A percentile compares a stretch with the other conserved stretches of the same genome.
phyloP scores from a whole-genome alignment of 1,284 basidiomycete species.

The Takashimella tepidaria region DNA sequence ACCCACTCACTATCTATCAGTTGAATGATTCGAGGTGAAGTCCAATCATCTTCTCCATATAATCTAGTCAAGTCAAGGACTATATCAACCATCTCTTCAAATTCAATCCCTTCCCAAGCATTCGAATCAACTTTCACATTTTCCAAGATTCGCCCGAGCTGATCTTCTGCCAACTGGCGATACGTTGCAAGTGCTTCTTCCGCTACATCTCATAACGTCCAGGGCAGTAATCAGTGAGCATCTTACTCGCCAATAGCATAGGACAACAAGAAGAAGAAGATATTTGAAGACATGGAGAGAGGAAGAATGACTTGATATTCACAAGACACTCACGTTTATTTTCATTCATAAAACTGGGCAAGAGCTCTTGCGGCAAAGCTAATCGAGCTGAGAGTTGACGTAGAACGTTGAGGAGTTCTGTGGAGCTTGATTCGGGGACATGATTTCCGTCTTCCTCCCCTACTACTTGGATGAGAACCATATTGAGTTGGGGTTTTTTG shows the following conservation, averaged over 20 bases:
- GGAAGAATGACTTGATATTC: no score
- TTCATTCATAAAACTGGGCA: conserved; percentile 22
- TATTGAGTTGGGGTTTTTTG: no score
- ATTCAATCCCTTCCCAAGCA: conserved; percentile 16
- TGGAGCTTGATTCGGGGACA: background rate
- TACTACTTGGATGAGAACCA: background rate
- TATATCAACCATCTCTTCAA: conserved; percentile 23
- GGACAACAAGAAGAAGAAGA: no score
- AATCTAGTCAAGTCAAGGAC: conserved; percentile 22
- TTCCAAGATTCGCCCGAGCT: background rate
- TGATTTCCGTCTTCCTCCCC: background rate
- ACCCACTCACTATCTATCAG: conserved; percentile 26
- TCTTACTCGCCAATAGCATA: background rate
- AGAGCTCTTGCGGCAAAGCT: conserved; percentile 25
- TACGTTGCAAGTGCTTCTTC: conserved; percentile 7
- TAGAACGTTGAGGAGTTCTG: conserved; percentile 15
- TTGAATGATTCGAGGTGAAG: conserved; percentile 12
- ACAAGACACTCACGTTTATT: conserved; percentile 22
- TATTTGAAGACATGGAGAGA: no score
- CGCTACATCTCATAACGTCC: conserved; percentile 8
- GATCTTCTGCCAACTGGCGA: conserved; percentile 1
- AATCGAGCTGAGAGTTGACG: conserved; percentile 16
- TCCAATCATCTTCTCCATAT: conserved; percentile 32
- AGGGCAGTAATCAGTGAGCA: background rate
- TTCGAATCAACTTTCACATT: background rate